Evolutionary conservation across 306 rosid genomes (phyloP).

Genomic region (Canavalia ensiformis): DNA sequence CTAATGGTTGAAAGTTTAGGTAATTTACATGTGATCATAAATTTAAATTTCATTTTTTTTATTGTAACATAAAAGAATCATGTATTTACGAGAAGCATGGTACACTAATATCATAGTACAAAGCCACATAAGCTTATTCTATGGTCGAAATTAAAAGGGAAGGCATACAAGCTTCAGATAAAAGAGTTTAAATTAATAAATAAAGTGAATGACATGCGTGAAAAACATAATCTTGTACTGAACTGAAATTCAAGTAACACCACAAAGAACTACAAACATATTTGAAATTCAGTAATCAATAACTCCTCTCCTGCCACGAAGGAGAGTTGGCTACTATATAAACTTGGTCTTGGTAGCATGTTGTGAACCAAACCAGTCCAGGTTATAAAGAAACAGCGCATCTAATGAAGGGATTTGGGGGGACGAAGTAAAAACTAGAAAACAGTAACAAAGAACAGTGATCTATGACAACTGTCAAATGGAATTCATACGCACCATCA

Average conservation of each 20-base stretch:
- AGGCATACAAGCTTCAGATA: background rate
- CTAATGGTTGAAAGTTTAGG: too few species aligned
- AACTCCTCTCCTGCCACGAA: background rate
- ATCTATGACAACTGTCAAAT: too few species aligned
- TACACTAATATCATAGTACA: background rate
- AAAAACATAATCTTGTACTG: background rate
- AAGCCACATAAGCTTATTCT: background rate
- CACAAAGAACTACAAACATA: background rate
- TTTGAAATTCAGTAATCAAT: background rate
- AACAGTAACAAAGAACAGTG: too few species aligned
- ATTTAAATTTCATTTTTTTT: too few species aligned
- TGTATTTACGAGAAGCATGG: background rate
- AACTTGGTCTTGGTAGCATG: background rate
- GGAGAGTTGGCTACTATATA: background rate
- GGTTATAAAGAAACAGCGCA: slow-evolving; percentile 18
- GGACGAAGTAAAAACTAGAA: too few species aligned
- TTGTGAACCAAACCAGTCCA: background rate
- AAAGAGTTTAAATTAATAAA: background rate
- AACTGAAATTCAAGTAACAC: background rate
- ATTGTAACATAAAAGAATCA: too few species aligned
- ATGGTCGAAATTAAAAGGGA: background rate
- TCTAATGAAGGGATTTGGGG: background rate
- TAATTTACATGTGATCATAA: too few species aligned
- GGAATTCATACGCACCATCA: too few species aligned
- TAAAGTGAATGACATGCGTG: background rate